Percentiles rank a stretch among this genome's conserved stretches.
phyloP scores from a whole-genome alignment of 371 early-diverging fungal species.

The Mortierella sp. region DNA sequence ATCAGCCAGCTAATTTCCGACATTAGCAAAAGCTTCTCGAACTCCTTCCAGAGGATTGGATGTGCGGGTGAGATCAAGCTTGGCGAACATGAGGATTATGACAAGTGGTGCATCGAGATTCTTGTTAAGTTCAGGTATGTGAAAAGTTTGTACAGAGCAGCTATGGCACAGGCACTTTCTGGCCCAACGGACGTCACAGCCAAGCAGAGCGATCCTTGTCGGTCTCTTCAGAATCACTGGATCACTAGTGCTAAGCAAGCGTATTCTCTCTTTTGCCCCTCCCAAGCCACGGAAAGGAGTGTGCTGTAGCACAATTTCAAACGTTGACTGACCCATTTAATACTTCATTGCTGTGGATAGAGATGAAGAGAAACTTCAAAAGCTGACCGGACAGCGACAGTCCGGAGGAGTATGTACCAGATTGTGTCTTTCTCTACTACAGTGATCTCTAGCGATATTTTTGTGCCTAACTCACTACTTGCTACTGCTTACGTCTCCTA shows the following conservation, averaged over 20 bases:
- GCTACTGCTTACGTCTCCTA: too few species aligned
- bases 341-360: constrained; percentile 49
- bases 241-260: neutral
- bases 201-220: neutral
- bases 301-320: neutral
- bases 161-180: constrained; percentile 8
- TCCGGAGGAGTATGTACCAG: constrained; percentile 90
- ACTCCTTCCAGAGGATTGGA: constrained; percentile 84
- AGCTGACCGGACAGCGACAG: constrained; percentile 93
- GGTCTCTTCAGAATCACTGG: neutral
- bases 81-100: constrained; percentile 80
- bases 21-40: constrained; percentile 79
- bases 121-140: constrained; percentile 88
- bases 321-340: neutral
- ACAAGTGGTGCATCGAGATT: constrained; percentile 97
- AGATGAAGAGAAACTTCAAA: constrained; percentile 87
- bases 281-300: neutral
- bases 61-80: constrained; percentile 91
- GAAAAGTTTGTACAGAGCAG: constrained; percentile 60
- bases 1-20: constrained; percentile 65
- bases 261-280: neutral
- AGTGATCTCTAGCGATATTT: too few species aligned
- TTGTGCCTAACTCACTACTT: too few species aligned
- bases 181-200: neutral
- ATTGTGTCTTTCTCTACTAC: neutral